Conservation (phyloP, 2,329 filamentous ascomycete genomes). For the Arthrobotrys pseudoclavata region DNA sequence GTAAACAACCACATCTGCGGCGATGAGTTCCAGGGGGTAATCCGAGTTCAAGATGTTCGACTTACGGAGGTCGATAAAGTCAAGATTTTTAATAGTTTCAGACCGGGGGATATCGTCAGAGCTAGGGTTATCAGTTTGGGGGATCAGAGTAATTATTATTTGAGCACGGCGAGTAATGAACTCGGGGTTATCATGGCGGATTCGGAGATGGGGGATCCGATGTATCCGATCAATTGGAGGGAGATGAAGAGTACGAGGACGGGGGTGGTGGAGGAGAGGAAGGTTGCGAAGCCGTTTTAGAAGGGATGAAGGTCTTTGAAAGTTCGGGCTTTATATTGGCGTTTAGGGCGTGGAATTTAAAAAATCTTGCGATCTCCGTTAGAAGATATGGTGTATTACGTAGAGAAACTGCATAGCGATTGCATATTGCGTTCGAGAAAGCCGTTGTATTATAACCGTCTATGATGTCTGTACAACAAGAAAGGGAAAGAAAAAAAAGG, state of each 20-base stretch:
- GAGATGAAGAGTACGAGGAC: slow-evolving; percentile 89
- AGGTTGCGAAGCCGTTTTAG: slow-evolving; percentile 84
- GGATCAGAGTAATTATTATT: slow-evolving; percentile 94
- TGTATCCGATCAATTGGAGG: slow-evolving; percentile 95
- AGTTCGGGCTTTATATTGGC: background rate
- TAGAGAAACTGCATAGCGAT: slow-evolving; percentile 33
- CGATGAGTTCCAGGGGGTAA: slow-evolving; percentile 86
- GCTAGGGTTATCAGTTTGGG: slow-evolving; percentile 86
- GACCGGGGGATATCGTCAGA: slow-evolving; percentile 90
- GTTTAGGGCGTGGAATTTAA: slow-evolving; percentile 1
- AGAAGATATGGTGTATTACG: background rate
- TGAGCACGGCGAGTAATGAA: slow-evolving; percentile 91
- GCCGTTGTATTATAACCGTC: slow-evolving; percentile 50
- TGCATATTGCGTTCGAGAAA: slow-evolving; percentile 15
- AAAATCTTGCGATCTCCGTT: background rate
- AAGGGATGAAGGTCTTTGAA: background rate
- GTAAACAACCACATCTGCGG: slow-evolving; percentile 79
- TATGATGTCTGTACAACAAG: slow-evolving; percentile 48
- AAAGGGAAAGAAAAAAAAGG: background rate
- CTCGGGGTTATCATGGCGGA: slow-evolving; percentile 92
- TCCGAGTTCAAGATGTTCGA: slow-evolving; percentile 89
- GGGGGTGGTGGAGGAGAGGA: slow-evolving; percentile 81
- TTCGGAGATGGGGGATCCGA: slow-evolving; percentile 82
- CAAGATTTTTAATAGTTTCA: slow-evolving; percentile 88
- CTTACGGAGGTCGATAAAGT: slow-evolving; percentile 97